These are phyloP conservation scores for Castanea mollissima DNA, from an alignment of 306 rosid genomes.

Conservation along the genomic window DNA sequence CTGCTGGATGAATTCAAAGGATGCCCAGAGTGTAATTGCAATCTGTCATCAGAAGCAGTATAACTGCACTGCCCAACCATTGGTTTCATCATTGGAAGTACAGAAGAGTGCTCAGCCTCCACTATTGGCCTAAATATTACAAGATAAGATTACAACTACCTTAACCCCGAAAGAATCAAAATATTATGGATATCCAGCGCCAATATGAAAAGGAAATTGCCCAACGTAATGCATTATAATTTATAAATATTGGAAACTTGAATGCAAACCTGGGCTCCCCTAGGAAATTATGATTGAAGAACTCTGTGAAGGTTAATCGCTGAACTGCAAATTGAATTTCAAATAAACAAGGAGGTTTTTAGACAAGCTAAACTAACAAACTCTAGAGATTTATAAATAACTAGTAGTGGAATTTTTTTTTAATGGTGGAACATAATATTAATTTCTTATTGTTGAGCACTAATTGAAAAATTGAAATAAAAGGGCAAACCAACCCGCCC, in stretches of 20 bases:
- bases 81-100: conserved; percentile 29
- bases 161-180: neutral
- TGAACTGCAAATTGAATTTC: conserved; percentile 68
- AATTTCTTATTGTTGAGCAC: conserved; percentile 1
- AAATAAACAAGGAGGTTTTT: conserved; percentile 26
- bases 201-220: conserved; percentile 1
- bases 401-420: neutral
- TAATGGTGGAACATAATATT: neutral
- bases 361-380: conserved; percentile 3
- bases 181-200: conserved; percentile 2
- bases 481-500: conserved; percentile 6
- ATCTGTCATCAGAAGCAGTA: conserved; percentile 24
- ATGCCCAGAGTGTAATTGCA: conserved; percentile 35
- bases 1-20: conserved; percentile 31
- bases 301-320: conserved; percentile 79
- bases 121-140: conserved; percentile 37
- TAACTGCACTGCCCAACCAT: conserved; percentile 28
- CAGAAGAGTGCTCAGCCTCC: conserved; percentile 38
- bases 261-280: conserved; percentile 54
- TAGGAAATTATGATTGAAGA: conserved; percentile 76
- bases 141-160: conserved; percentile 26
- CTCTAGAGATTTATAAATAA: conserved; percentile 1
- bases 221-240: neutral
- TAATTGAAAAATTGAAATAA: conserved; percentile 13
- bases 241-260: neutral